Base-by-base conservation (phyloP, 2,329 filamentous ascomycete species). In the Arthrobotrys musiformis region DNA sequence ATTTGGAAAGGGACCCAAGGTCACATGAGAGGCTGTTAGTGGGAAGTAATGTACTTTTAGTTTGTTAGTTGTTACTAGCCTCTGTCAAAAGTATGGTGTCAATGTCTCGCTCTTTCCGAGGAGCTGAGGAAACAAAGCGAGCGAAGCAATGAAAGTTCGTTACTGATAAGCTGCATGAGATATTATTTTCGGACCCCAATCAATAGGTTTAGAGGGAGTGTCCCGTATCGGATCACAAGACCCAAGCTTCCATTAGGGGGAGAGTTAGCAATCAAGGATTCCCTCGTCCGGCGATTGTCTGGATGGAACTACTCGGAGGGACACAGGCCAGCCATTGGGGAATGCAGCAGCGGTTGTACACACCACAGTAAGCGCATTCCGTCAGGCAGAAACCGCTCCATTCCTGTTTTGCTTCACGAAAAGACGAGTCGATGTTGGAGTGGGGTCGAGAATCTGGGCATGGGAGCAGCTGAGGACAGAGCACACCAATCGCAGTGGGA, bases 81-180 rank as follows among this genome's bases (percentile, higher is more conserved):
- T 28, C 9, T 11, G 30, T 28, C 19, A n/a, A n/a, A n/a, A n/a
- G n/a, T n/a, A n/a, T n/a, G 63, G 54, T 48, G 28, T 63, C 15
- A 35, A 56, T 69, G 70, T 67, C 62, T 76, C 63, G 70, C 70
- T 50, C 54, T 62, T 70, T 64, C 64, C 64, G 72, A 76, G 64
- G 46, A 69, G 63, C 70, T 69, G 63, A 69, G 64, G 40, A 64
- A 26, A n/a, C n/a, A n/a, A n/a, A n/a, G 17, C 26, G 64, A 64
- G 44, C 35, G 42, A 56, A 63, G 48, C 33, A 50, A 48, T 33
- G 4, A n/a, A 50, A 13, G 2, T 54, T 28, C 35, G 24, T 50
- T 48, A 44, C 63, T 66, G 72, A 76, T 76, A 76, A 76, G 72
- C 72, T 76, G 72, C 72, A 76, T 76, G 64, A 70, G 72, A 76